A percentile compares a stretch with the other conserved stretches of the same genome.
phyloP scores from a whole-genome alignment of 352 stramenopile genomes.

The Aphanomyces astaci region DNA sequence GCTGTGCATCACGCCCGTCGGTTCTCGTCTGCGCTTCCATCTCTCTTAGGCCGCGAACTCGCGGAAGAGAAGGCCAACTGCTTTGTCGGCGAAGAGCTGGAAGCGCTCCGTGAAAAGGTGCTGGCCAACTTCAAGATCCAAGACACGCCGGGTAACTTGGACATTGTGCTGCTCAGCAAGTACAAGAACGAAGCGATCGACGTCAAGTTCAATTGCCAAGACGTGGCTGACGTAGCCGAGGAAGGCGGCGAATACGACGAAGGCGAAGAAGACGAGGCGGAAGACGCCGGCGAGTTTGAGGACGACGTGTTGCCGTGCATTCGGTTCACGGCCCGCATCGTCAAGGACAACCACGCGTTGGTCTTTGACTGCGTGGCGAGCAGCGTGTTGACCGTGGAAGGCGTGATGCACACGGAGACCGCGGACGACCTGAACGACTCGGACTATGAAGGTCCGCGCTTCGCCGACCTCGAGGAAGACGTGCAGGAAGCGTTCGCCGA shows the following conservation, averaged over 20 bases:
- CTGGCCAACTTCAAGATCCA: conserved; percentile 54
- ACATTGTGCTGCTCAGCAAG: conserved; percentile 49
- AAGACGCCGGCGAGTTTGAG: conserved; percentile 49
- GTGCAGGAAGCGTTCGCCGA: conserved; percentile 74
- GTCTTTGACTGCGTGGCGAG: conserved; percentile 77
- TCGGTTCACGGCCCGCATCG: conserved; percentile 67
- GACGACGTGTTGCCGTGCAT: conserved; percentile 69
- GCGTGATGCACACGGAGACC: conserved; percentile 58
- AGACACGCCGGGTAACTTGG: conserved; percentile 54
- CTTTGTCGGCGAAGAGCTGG: conserved; percentile 64
- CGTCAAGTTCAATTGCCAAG: conserved; percentile 76
- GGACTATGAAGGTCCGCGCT: conserved; percentile 70
- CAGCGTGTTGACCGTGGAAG: conserved; percentile 72
- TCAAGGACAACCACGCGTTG: conserved; percentile 58
- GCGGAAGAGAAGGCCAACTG: conserved; percentile 79
- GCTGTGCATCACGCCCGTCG: background rate
- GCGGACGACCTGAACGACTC: conserved; percentile 46
- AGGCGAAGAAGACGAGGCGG: conserved; percentile 31
- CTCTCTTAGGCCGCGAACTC: conserved; percentile 41
- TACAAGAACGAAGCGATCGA: conserved; percentile 48
- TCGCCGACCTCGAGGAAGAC: conserved; percentile 78
- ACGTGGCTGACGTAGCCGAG: conserved; percentile 59
- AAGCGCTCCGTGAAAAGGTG: conserved; percentile 58
- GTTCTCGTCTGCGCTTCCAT: conserved; percentile 13
- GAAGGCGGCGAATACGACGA: conserved; percentile 35